Base-by-base conservation (phyloP, 305 asterid species). In the Rubia balearica region DNA sequence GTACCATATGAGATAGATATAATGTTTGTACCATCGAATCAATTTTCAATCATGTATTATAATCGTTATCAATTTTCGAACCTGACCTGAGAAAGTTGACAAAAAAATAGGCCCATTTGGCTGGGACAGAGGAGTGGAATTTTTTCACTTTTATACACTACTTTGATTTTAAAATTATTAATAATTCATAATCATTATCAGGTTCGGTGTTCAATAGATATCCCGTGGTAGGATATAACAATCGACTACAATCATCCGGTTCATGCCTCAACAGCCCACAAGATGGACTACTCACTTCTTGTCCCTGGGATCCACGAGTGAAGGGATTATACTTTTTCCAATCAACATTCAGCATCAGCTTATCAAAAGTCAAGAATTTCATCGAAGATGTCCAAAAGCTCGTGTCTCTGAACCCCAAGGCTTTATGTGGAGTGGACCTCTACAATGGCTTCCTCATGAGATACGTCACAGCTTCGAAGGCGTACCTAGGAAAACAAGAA, bases 291-390 rank as follows among this genome's bases (percentile, higher is more conserved):
- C 1, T 3, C n/a, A 63, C 48, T 1, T 41, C 48, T 16, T 63
- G 67, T 24, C 27, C 67, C 7, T 63, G 67, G 67, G 67, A 63
- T 38, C 67, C 67, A 38, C 41, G 67, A 63, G 48, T 63, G 19
- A 63, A 63, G 21, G 48, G 67, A 22, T 36, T 63, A 63, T 63
- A 6, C 19, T 63, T 1, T 17, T 63, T 63, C 43, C 67, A 63
- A 63, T 36, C 67, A 17, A 17, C 48, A 0, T 13, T 63, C 46
- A 63, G 67, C 27, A 36, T 63, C 1, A 63, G 67, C 48, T 63
- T 63, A 63, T 63, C 67, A 16, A 63, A 63, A 63, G 67, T 63
- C 5, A 63, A 38, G 21, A 22, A 13, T 11, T 63, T 63, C 24
- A 63, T 63, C 36, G 45, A 63, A 17, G 67, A 63, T 36, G 48